Base-by-base conservation (phyloP, 2,329 filamentous ascomycete species). In the Zymoseptoria ardabiliae region DNA sequence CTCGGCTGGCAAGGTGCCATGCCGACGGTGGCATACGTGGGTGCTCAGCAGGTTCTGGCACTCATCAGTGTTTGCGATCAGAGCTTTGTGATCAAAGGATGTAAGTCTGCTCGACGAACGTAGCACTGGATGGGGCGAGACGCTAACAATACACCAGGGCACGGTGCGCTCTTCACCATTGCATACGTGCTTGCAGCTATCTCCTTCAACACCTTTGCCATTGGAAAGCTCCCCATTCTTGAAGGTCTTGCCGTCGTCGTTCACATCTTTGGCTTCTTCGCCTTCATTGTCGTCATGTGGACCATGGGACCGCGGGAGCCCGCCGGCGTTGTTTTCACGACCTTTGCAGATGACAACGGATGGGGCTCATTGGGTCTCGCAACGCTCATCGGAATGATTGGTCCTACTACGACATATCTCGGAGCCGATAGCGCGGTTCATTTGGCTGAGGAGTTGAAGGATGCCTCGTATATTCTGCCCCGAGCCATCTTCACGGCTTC, bases 361-460 rank as follows among this genome's bases (percentile, higher is more conserved):
- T 69, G 70, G 69, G 63, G 65, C 45, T 64, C 50, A 9, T 28
- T 61, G 1, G 68, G 67, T 5, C 61, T 69, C 7, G 66, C 68
- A 9, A 66, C 63, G 9, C 56, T 71, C 41, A 63, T 71, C 35
- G 66, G 67, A 48, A 68, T 71, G 22, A 57, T 70, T n/a, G 65
- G 64, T 25, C 67, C 66, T 3, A 73, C 74, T 52, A 74, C 74
- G 23, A 63, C 76, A 21, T 69, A 72, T 3, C 70, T 76, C 61
- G 65, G 74, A 71, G 54, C 73, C 65, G 73, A 76, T 61, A 71
- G 71, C 2, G 69, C 72, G 1, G 71, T 73, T n/a, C 75, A 77
- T 60, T 28, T 76, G 57, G 58, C 65, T 11, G 70, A 72, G 54
- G 70, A 72, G 41, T 57, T 72, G 17, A 61, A 66, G 23, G 66